Evolutionary conservation across 345 rosid species (phyloP).

Genomic region (Schrenkiella parvula): DNA sequence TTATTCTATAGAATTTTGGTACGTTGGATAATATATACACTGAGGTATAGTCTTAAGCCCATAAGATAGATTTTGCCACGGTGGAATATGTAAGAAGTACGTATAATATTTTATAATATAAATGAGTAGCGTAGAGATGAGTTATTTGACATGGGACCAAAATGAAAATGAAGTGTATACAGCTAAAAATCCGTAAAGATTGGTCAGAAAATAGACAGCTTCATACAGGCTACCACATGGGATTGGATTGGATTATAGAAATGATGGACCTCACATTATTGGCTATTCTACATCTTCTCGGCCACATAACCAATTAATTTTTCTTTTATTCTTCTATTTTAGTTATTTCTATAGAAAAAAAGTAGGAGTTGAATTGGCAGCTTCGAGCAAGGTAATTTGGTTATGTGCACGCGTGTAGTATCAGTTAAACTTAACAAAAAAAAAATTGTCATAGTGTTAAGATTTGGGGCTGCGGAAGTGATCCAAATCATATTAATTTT

Average conservation of each 20-base stretch:
- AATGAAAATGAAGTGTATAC: slow-evolving; percentile 9
- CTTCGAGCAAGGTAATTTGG: neutral
- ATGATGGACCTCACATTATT: slow-evolving; percentile 11
- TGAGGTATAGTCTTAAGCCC: slow-evolving; percentile 14
- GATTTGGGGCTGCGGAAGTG: no score
- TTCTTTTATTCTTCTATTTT: neutral
- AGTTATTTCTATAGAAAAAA: neutral
- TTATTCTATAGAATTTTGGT: neutral
- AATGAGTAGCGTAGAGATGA: slow-evolving; percentile 11
- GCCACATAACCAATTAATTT: neutral
- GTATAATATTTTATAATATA: neutral
- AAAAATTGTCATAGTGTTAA: no score
- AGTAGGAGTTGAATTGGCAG: slow-evolving; percentile 9
- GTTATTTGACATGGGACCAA: slow-evolving; percentile 18
- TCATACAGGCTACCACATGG: slow-evolving; percentile 27
- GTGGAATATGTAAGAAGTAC: neutral
- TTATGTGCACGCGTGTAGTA: neutral
- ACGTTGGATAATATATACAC: neutral
- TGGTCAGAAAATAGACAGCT: slow-evolving; percentile 25
- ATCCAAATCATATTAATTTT: no score
- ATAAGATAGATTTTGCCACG: slow-evolving; percentile 5
- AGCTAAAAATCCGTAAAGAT: neutral
- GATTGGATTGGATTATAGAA: neutral
- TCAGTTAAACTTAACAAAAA: neutral
- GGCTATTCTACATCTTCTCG: slow-evolving; percentile 17